A percentile compares a stretch with the other conserved stretches of the same genome.
Evolutionary conservation across 805 yeast species (phyloP).

Genomic region (Cyberlindnera maclurae): DNA sequence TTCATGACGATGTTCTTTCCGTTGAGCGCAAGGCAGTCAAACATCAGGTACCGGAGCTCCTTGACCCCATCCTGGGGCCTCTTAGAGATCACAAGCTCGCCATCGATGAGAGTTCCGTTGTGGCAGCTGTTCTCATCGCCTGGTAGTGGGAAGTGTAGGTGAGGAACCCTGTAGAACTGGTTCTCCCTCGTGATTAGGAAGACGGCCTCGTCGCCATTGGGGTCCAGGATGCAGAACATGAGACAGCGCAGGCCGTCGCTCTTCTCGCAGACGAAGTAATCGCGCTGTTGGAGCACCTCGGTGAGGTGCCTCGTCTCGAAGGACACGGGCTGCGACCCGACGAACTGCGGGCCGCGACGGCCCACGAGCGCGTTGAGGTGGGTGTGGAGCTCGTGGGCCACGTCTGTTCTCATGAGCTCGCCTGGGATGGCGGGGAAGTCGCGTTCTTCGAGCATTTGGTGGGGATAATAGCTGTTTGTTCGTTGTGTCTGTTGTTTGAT

Average conservation of each 20-base stretch:
- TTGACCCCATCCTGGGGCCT: slow-evolving; percentile 47
- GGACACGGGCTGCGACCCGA: slow-evolving; percentile 95
- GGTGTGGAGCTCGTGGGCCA: slow-evolving; percentile 57
- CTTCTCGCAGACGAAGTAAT: slow-evolving; percentile 93
- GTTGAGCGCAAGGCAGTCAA: slow-evolving; percentile 85
- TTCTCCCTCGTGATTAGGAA: slow-evolving; percentile 85
- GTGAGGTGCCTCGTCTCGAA: slow-evolving; percentile 68
- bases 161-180: slow-evolving; percentile 75
- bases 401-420: slow-evolving; percentile 61
- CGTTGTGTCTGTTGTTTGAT: not conserved
- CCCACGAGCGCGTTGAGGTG: slow-evolving; percentile 60
- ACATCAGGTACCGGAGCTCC: slow-evolving; percentile 75
- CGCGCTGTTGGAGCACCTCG: slow-evolving; percentile 55
- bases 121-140: slow-evolving; percentile 50
- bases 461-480: not conserved
- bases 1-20: slow-evolving; percentile 64
- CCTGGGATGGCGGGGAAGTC: slow-evolving; percentile 88
- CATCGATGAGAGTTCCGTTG: slow-evolving; percentile 86
- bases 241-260: slow-evolving; percentile 89
- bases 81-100: slow-evolving; percentile 78
- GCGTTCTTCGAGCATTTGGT: slow-evolving; percentile 23
- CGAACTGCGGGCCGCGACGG: slow-evolving; percentile 53
- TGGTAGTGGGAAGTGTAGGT: slow-evolving; percentile 73
- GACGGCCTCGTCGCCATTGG: slow-evolving; percentile 78
- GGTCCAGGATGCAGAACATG: slow-evolving; percentile 56